Percentiles rank a stretch among this genome's conserved stretches.
Conservation (phyloP, 2,329 filamentous ascomycete species). For the Apiospora koreana region DNA sequence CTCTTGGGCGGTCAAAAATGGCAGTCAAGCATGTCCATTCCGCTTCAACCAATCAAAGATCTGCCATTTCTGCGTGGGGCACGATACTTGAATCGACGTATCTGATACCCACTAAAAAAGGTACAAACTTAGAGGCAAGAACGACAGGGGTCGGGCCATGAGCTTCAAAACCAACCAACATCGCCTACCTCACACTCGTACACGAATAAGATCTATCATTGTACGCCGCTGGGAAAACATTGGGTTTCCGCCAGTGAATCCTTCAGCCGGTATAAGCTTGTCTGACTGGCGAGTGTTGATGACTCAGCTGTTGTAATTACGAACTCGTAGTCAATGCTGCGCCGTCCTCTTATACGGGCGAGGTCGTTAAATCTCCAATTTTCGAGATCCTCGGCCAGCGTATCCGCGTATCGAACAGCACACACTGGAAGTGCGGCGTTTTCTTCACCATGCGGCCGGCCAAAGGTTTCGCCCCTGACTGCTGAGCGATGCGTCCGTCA, state of each 20-base stretch:
- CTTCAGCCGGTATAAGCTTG: neutral
- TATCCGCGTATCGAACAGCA: neutral
- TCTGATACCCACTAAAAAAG: neutral
- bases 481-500: neutral
- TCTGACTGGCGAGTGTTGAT: neutral
- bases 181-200: neutral
- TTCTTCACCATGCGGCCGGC: neutral
- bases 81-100: neutral
- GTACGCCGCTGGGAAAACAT: neutral
- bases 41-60: neutral
- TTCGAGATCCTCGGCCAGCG: neutral
- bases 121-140: neutral
- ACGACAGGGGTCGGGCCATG: neutral
- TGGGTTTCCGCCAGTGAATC: neutral
- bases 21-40: neutral
- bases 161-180: neutral
- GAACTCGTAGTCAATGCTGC: conserved; percentile 15
- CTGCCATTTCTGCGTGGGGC: neutral
- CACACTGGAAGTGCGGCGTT: neutral
- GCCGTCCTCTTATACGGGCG: conserved; percentile 4
- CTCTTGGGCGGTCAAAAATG: conserved; percentile 10
- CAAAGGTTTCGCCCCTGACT: neutral
- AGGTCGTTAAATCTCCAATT: neutral
- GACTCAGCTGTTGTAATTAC: neutral
- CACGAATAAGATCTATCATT: neutral